These are phyloP conservation scores for Ceratocystis papillata DNA, from an alignment of 2,329 filamentous ascomycete species.

Conservation along the genomic window DNA sequence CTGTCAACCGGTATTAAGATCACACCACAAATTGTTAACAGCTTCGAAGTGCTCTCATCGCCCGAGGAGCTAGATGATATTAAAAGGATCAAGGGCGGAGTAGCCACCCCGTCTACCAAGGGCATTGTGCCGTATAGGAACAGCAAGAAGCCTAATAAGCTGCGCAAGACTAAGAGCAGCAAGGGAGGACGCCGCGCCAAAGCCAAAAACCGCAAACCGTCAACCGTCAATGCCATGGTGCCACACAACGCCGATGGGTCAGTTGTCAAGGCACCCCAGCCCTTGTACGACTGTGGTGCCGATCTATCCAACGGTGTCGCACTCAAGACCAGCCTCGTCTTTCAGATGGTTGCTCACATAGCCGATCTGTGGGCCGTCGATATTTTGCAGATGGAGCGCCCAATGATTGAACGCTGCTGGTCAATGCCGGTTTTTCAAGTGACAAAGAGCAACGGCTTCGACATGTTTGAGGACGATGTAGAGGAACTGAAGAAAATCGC, in stretches of 20 bases:
- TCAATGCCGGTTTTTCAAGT: background rate
- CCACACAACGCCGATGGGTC: background rate
- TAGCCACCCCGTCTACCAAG: slow-evolving; percentile 1
- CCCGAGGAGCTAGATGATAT: background rate
- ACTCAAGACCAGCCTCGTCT: slow-evolving; percentile 28
- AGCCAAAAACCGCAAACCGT: background rate
- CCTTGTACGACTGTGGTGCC: slow-evolving; percentile 23
- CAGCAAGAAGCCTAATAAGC: background rate
- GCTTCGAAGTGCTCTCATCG: slow-evolving; percentile 27
- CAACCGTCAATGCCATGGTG: too few relatives aligned
- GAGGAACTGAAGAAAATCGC: too few relatives aligned
- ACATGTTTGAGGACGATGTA: background rate
- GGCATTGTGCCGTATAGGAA: background rate
- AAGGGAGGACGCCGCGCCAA: background rate
- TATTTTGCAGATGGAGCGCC: slow-evolving; percentile 26
- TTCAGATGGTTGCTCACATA: slow-evolving; percentile 28
- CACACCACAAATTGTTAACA: slow-evolving; percentile 32
- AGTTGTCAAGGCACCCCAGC: background rate
- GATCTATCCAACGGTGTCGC: slow-evolving; percentile 26
- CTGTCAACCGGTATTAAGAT: slow-evolving; percentile 34
- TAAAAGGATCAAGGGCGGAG: slow-evolving; percentile 28
- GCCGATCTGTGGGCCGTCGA: slow-evolving; percentile 28
- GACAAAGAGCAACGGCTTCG: background rate
- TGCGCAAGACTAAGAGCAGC: background rate
- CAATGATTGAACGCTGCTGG: slow-evolving; percentile 23